phyloP scores from a whole-genome alignment of 345 rosid species.

The Theobroma cacao region DNA sequence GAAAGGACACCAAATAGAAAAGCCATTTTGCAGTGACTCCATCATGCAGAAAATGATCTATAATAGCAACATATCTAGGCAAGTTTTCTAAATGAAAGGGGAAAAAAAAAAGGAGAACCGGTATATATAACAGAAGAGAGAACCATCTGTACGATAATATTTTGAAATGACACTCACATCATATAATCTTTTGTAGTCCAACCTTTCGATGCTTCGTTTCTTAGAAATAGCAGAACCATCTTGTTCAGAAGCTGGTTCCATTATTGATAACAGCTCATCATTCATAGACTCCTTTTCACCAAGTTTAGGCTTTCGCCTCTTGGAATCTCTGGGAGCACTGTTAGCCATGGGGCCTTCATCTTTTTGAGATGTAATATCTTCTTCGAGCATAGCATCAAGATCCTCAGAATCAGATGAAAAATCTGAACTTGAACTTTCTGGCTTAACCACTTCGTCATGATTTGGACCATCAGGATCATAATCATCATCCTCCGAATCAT shows the following conservation, averaged over 20 bases:
- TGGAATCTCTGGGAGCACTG: conserved; percentile 17
- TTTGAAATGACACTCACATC: conserved; percentile 60
- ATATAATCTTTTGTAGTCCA: conserved; percentile 88
- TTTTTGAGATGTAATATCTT: conserved; percentile 30
- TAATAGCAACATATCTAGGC: background rate
- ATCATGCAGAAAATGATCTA: background rate
- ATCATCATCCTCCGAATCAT: conserved; percentile 91
- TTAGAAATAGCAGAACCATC: conserved; percentile 43
- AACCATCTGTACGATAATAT: background rate
- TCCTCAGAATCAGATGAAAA: conserved; percentile 82
- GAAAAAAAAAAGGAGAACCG: background rate
- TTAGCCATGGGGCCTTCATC: conserved; percentile 23
- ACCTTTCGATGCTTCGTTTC: conserved; percentile 59
- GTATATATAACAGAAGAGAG: background rate
- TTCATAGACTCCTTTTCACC: conserved; percentile 27
- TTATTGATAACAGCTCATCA: conserved; percentile 25
- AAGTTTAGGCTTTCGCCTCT: conserved; percentile 24
- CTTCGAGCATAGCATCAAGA: conserved; percentile 31
- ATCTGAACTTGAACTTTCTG: conserved; percentile 72
- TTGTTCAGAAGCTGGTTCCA: conserved; percentile 36
- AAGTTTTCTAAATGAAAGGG: background rate
- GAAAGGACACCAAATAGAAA: background rate
- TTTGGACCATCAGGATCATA: conserved; percentile 61
- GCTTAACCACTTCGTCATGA: conserved; percentile 37
- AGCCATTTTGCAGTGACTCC: background rate